Evolutionary conservation across 116 monocot genomes (phyloP), one percentile per base, ranked within the genome.

Genomic region (Iris pallida): DNA sequence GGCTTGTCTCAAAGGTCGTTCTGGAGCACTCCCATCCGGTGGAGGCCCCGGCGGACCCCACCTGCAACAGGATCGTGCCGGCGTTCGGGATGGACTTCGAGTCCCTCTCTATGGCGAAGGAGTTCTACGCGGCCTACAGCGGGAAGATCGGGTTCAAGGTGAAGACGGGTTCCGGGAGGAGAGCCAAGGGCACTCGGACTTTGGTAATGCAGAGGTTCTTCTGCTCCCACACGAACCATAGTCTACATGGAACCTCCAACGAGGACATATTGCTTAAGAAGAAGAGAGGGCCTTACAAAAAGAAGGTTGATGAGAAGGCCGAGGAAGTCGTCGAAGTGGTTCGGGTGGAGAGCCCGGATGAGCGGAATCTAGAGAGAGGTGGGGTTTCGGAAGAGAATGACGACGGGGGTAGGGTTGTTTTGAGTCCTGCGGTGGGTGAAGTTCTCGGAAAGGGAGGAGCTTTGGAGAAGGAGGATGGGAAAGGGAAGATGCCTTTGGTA

Each of bases 191-290:
- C 42, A 68, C 69, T 42, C 63, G 79, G 3, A 76, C 47, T 53
- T 59, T 79, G 16, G 73, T 79, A 45, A 73, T 84, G 84, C 84
- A 84, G 73, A 76, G 80, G 20, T 84, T 84, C 42, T 64, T 84
- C 40, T 84, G 84, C 51, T 75, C 68, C 8, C 76, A 69, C 73
- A 79, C 79, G 47, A 67, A 58, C 55, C 75, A 71, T 59, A 49
- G 55, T 52, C 61, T 76, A 58, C 47, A 68, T 18, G 69, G 64
- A 5, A 45, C 42, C 11, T 45, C 8, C 16, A 30, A 46, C 16
- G 71, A 40, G 6, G 52, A 49, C 1, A 20, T 41, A 20, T 42
- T 16, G 8, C 43, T 54, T 0, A 74, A 74, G 59, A 56, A 16
- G 70, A 75, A 78, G 70, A 52, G 79, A 59, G 79, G 74, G 2